phyloP scores from a whole-genome alignment of 1,139 yeast genomes.

The Meyerozyma guilliermondii region DNA sequence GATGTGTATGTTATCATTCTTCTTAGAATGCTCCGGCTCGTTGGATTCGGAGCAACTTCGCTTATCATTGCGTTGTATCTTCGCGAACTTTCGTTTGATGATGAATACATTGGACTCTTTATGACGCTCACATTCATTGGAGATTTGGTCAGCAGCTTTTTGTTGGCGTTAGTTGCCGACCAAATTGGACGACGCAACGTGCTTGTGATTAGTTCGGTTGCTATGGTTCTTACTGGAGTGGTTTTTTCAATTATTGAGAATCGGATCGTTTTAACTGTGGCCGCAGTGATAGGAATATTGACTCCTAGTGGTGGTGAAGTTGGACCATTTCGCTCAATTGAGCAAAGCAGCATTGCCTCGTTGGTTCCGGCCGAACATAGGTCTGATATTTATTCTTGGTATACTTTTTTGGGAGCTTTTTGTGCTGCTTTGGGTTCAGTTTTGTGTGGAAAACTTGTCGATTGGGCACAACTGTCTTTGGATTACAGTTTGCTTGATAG shows the following conservation, averaged over 20 bases:
- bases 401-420: conserved; percentile 32
- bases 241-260: conserved; percentile 20
- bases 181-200: conserved; percentile 28
- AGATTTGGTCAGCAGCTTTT: conserved; percentile 30
- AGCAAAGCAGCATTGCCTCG: conserved; percentile 35
- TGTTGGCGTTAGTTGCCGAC: conserved; percentile 29
- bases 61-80: conserved; percentile 35
- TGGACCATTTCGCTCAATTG: conserved; percentile 39
- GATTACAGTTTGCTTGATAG: conserved; percentile 19
- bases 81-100: conserved; percentile 25
- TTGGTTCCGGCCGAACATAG: conserved; percentile 24
- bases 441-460: conserved; percentile 25
- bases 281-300: conserved; percentile 30
- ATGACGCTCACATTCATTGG: conserved; percentile 36
- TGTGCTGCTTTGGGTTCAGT: conserved; percentile 35
- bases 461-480: conserved; percentile 13
- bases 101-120: conserved; percentile 30
- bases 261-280: conserved; percentile 17
- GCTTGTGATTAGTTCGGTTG: conserved; percentile 22
- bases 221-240: conserved; percentile 28
- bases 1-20: conserved; percentile 28
- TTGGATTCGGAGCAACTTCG: conserved; percentile 39
- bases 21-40: conserved; percentile 31
- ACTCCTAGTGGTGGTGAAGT: conserved; percentile 43
- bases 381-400: conserved; percentile 41